Percentiles rank a stretch among this genome's conserved stretches.
Evolutionary conservation across 2,329 filamentous ascomycete species (phyloP).

Genomic region (Talaromyces sp.): DNA sequence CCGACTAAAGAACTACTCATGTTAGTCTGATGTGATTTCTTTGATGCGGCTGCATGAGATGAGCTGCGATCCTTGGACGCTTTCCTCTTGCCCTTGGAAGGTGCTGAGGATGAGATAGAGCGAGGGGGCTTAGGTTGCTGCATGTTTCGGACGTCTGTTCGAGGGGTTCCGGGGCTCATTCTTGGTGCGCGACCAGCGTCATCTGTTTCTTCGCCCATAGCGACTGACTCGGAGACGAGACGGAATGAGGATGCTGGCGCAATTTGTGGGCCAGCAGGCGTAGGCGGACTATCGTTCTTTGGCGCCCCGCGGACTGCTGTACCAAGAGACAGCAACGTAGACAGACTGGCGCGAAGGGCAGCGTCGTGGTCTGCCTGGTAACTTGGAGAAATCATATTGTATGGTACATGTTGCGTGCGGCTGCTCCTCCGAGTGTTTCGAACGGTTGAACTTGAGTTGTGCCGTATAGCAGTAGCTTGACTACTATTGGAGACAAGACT

Average conservation of each 20-base stretch:
- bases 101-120: conserved; percentile 19
- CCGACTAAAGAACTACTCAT: conserved; percentile 30
- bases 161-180: conserved; percentile 20
- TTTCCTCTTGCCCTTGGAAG: conserved; percentile 29
- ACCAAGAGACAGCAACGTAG: conserved; percentile 89
- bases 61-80: conserved; percentile 38
- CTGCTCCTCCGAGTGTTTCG: conserved; percentile 32
- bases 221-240: conserved; percentile 59
- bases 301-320: conserved; percentile 80
- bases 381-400: conserved; percentile 68
- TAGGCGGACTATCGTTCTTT: conserved; percentile 50
- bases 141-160: conserved; percentile 24
- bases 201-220: conserved; percentile 44
- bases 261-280: conserved; percentile 23
- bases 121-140: conserved; percentile 25
- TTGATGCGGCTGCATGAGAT: conserved; percentile 28
- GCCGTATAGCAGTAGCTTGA: conserved; percentile 32
- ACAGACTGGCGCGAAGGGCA: conserved; percentile 86
- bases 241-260: conserved; percentile 51
- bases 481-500: conserved; percentile 40
- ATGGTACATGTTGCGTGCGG: conserved; percentile 52
- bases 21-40: conserved; percentile 34
- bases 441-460: conserved; percentile 37
- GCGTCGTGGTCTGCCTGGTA: conserved; percentile 89
- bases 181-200: conserved; percentile 20